Percentiles rank a stretch among this genome's conserved stretches.
These are phyloP conservation scores for Biscogniauxia sp. DNA, from an alignment of 2,329 filamentous ascomycete genomes.

Conservation along the genomic window DNA sequence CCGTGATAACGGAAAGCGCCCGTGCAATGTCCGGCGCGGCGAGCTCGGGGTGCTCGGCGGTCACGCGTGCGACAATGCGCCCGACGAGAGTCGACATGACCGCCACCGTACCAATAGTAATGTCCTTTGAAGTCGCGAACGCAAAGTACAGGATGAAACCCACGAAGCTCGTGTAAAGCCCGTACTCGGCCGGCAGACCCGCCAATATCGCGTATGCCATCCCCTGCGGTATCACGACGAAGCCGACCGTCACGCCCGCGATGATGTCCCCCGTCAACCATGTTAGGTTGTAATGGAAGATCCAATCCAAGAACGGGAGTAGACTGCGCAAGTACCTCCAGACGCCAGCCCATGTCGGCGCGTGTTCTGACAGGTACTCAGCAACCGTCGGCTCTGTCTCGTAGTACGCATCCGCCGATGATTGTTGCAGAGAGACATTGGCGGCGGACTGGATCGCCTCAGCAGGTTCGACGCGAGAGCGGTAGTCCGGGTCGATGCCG, in stretches of 20 bases:
- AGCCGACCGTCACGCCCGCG: slow-evolving; percentile 47
- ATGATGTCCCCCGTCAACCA: slow-evolving; percentile 19
- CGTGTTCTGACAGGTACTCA: slow-evolving; percentile 67
- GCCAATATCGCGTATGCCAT: slow-evolving; percentile 54
- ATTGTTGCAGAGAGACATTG: slow-evolving; percentile 16
- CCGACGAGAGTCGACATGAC: slow-evolving; percentile 54
- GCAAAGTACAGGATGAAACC: slow-evolving; percentile 39
- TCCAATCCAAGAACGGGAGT: slow-evolving; percentile 88
- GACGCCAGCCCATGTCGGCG: slow-evolving; percentile 57
- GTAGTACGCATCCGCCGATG: slow-evolving; percentile 66
- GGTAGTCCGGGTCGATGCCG: slow-evolving; percentile 32
- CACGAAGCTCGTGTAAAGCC: slow-evolving; percentile 41
- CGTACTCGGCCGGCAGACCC: slow-evolving; percentile 47
- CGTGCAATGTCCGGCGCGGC: slow-evolving; percentile 42
- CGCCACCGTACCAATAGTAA: slow-evolving; percentile 72
- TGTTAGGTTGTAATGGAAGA: slow-evolving; percentile 77
- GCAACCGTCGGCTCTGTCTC: slow-evolving; percentile 73
- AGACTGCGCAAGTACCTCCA: slow-evolving; percentile 63
- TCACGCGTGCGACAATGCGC: slow-evolving; percentile 43
- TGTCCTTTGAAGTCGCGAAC: slow-evolving; percentile 49
- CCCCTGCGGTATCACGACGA: slow-evolving; percentile 53
- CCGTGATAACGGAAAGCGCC: slow-evolving; percentile 46
- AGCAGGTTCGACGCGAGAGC: slow-evolving; percentile 24
- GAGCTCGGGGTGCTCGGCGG: slow-evolving; percentile 37
- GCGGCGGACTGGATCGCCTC: slow-evolving; percentile 29